Conservation (phyloP, 2,329 filamentous ascomycete genomes). For the Cryphonectria naterciae region DNA sequence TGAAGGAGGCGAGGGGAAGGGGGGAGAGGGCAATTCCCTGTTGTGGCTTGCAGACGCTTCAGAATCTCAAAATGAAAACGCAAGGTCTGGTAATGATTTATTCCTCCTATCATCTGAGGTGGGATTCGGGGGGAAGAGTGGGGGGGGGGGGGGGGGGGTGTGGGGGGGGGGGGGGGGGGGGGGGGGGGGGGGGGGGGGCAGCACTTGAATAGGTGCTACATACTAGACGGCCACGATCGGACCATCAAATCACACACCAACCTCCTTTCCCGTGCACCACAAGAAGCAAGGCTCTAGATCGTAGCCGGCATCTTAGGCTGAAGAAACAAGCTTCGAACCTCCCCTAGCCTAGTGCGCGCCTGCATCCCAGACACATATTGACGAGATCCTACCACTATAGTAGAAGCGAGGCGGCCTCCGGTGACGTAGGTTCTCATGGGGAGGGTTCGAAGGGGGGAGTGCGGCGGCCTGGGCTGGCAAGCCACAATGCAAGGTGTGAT, state of each 20-base stretch:
- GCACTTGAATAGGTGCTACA: background rate
- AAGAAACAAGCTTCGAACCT: constrained; percentile 14
- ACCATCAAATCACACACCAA: background rate
- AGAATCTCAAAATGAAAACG: background rate
- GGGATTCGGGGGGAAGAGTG: too few relatives aligned
- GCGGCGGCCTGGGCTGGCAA: background rate
- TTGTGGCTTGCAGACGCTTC: background rate
- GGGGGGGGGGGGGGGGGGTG: too few relatives aligned
- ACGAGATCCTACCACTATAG: background rate
- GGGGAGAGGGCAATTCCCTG: background rate
- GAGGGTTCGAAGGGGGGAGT: background rate
- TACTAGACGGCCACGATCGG: too few relatives aligned
- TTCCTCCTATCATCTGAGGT: background rate
- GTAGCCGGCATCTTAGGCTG: background rate
- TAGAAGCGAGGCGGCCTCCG: constrained; percentile 1
- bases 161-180: too few relatives aligned
- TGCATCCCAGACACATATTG: background rate
- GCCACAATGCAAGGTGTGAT: background rate
- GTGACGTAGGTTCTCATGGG: constrained; percentile 16
- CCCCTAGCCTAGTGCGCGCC: background rate
- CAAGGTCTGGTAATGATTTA: background rate
- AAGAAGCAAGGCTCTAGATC: constrained; percentile 1
- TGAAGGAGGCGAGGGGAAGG: too few relatives aligned
- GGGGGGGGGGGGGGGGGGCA: too few relatives aligned
- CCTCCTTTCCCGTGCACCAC: background rate